A percentile compares a stretch with the other conserved stretches of the same genome.
Conservation (phyloP, 306 rosid species). For the Citrullus colocynthis region DNA sequence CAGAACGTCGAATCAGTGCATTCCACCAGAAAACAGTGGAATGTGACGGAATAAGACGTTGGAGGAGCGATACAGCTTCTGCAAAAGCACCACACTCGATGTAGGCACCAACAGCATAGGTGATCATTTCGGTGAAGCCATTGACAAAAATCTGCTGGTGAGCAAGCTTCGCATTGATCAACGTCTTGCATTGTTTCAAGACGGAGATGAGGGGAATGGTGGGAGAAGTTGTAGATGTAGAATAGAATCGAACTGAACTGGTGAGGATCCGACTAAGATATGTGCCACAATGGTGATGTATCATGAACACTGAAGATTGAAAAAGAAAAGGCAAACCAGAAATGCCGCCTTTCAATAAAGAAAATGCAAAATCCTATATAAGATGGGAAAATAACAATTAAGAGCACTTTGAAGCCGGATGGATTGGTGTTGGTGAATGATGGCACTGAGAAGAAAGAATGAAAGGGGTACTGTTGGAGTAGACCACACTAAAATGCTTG, state of each 20-base stretch:
- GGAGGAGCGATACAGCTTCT: conserved; percentile 30
- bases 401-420: too few species aligned
- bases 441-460: too few species aligned
- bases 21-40: conserved; percentile 65
- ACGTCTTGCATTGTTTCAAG: conserved; percentile 30
- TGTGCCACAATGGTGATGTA: background rate
- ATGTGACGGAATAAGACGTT: conserved; percentile 28
- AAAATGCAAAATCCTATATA: too few species aligned
- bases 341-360: too few species aligned
- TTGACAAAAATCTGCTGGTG: conserved; percentile 36
- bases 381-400: too few species aligned
- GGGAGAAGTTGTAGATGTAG: background rate
- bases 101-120: conserved; percentile 35
- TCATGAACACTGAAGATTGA: background rate
- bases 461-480: too few species aligned
- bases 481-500: background rate
- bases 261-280: background rate
- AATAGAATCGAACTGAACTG: background rate
- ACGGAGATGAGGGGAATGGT: conserved; percentile 8
- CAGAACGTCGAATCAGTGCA: conserved; percentile 36
- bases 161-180: conserved; percentile 26
- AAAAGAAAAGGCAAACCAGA: background rate
- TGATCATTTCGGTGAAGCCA: conserved; percentile 15
- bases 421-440: too few species aligned
- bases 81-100: conserved; percentile 25